These are phyloP conservation scores for Alternaria atra DNA, from an alignment of 2,329 filamentous ascomycete species.

Conservation along the genomic window DNA sequence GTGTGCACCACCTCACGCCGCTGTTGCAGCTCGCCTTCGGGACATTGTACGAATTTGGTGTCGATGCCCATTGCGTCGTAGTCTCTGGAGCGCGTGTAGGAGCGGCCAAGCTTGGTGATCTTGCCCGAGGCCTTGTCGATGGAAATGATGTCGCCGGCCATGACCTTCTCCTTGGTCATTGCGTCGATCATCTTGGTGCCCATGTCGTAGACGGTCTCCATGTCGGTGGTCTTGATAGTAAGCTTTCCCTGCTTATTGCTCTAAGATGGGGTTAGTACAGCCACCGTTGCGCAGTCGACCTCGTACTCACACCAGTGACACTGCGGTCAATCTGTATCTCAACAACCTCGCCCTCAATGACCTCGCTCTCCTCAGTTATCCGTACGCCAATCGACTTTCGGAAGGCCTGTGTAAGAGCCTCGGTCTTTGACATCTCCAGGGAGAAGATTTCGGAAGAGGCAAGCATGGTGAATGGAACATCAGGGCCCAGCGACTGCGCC, in stretches of 20 bases:
- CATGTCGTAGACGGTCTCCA: conserved; percentile 99
- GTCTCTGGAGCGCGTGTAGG: conserved; percentile 92
- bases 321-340: conserved; percentile 98
- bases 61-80: conserved; percentile 99
- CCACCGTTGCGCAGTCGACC: neutral
- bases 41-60: conserved; percentile 97
- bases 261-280: conserved; percentile 45
- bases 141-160: conserved; percentile 97
- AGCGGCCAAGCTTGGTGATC: conserved; percentile 95
- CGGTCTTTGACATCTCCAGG: conserved; percentile 98
- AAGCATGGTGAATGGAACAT: conserved; percentile 96
- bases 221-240: conserved; percentile 99
- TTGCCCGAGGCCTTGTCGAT: conserved; percentile 99
- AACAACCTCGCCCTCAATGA: conserved; percentile 98
- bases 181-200: conserved; percentile 99
- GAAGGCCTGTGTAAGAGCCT: conserved; percentile 98
- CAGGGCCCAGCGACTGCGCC: conserved; percentile 91
- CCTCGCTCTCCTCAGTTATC: conserved; percentile 98
- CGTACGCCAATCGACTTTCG: conserved; percentile 97
- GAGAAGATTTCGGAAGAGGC: conserved; percentile 98
- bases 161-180: conserved; percentile 99
- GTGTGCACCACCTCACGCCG: conserved; percentile 97
- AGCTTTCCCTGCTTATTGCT: conserved; percentile 98
- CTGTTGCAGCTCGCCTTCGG: conserved; percentile 96
- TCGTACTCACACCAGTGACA: conserved; percentile 76